Evolutionary conservation across 2,329 filamentous ascomycete genomes (phyloP), one percentile per base, ranked within the genome.

Genomic region (Clathrospora elynae): DNA sequence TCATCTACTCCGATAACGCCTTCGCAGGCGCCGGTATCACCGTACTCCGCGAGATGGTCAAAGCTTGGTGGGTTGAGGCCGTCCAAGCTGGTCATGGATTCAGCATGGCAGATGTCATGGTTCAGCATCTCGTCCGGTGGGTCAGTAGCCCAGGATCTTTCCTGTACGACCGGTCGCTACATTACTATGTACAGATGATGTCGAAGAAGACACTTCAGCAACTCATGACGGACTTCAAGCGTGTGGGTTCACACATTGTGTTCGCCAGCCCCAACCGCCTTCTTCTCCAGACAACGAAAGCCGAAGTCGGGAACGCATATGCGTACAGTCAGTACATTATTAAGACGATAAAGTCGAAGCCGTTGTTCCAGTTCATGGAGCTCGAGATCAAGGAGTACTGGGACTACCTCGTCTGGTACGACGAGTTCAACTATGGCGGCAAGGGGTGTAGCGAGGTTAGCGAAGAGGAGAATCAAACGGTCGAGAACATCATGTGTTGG

Each of bases 141-240:
- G 90, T 97, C 2, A 90, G 96, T 68, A 93, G 86, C 50, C 89
- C 92, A 0, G 87, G 88, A 34, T 96, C 91, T 0, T 96, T 92
- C 72, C 84, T 99, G 43, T 99, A 97, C 66, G 95, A 99, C 71
- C 84, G 88, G 4, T 90, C 91, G 5, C 73, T 99, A 52, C 90
- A 97, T 65, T 93, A 96, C 75, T 97, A 99, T 63, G 91, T 99
- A 40, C 92, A 96, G 69, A 93, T 96, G 83, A 95, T 99, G 87
- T 96, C 90, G 22, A 87, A 89, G 55, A 99, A 99, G 70, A 93
- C 95, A 0, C 88, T 99, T 55, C 88, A 96, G 64, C 92, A 97
- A 71, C 81, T 99, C 23, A 96, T 99, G 87, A 88, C 86, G 0
- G 93, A 99, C 66, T 99, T 99, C 74, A 85, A 90, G 47, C 86